These are phyloP conservation scores for Beverwykella pulmonaria DNA, from an alignment of 495 filamentous ascomycete species.

Conservation along the genomic window DNA sequence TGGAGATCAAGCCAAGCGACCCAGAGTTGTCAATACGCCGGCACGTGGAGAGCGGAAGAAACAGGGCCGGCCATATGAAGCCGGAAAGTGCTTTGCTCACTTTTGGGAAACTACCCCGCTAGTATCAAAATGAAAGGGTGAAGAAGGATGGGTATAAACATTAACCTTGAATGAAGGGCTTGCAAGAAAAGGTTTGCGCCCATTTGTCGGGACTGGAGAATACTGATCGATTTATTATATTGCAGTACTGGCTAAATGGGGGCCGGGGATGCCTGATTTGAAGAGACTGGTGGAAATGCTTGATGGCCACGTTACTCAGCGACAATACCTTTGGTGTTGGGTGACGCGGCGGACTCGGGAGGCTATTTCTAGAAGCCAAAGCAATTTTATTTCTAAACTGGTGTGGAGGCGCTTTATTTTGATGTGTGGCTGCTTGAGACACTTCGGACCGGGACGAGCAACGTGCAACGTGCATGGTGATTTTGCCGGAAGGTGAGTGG, in stretches of 20 bases:
- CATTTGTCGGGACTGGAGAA: background rate
- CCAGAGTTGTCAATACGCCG: background rate
- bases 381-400: background rate
- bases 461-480: slow-evolving; percentile 25
- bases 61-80: slow-evolving; percentile 2
- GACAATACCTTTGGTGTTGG: background rate
- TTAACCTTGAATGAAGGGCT: background rate
- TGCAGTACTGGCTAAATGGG: slow-evolving; percentile 12
- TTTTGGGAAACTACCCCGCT: background rate
- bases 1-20: background rate
- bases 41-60: background rate
- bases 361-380: background rate
- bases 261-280: background rate
- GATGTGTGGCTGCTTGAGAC: slow-evolving; percentile 30
- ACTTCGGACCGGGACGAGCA: slow-evolving; percentile 21
- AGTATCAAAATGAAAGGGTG: background rate
- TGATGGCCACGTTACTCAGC: background rate
- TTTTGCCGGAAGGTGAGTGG: slow-evolving; percentile 20
- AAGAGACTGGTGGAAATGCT: too few relatives aligned
- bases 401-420: slow-evolving; percentile 18
- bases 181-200: background rate
- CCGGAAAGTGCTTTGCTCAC: background rate
- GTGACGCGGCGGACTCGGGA: background rate
- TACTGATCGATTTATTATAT: slow-evolving; percentile 11
- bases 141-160: background rate